These are phyloP conservation scores for Globisporangium megalacanthum DNA, from an alignment of 352 stramenopile species.

Conservation along the genomic window DNA sequence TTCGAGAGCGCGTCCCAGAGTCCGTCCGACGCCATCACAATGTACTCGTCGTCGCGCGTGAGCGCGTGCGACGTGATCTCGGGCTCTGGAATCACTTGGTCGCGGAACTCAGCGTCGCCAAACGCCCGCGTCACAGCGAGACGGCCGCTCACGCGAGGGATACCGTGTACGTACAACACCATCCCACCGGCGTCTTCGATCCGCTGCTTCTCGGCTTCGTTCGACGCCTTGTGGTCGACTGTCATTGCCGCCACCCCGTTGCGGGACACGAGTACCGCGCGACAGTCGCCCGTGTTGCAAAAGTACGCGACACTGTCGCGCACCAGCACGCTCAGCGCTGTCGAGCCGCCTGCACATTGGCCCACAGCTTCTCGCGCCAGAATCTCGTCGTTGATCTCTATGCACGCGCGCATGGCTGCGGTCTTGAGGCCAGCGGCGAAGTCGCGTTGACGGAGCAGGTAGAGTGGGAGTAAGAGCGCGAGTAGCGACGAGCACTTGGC, in stretches of 20 bases:
- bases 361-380: constrained; percentile 38
- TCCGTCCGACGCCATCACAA: constrained; percentile 70
- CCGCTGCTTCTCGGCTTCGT: constrained; percentile 52
- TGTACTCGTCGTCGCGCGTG: constrained; percentile 54
- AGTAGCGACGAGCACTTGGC: constrained; percentile 51
- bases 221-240: constrained; percentile 74
- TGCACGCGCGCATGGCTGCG: constrained; percentile 38
- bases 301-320: constrained; percentile 38
- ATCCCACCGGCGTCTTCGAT: constrained; percentile 67
- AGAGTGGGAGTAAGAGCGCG: constrained; percentile 62
- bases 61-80: constrained; percentile 54
- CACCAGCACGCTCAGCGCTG: constrained; percentile 56
- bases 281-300: constrained; percentile 77
- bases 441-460: constrained; percentile 47
- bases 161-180: constrained; percentile 69
- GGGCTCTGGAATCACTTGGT: constrained; percentile 56
- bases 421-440: constrained; percentile 35
- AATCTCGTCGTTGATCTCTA: constrained; percentile 68
- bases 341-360: constrained; percentile 55
- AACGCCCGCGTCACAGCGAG: constrained; percentile 68
- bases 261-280: constrained; percentile 50
- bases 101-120: constrained; percentile 54
- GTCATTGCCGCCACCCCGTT: constrained; percentile 42
- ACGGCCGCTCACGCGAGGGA: constrained; percentile 63
- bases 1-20: constrained; percentile 75